Conservation (phyloP, 129 eudicot species). For the Glebionis coronaria region DNA sequence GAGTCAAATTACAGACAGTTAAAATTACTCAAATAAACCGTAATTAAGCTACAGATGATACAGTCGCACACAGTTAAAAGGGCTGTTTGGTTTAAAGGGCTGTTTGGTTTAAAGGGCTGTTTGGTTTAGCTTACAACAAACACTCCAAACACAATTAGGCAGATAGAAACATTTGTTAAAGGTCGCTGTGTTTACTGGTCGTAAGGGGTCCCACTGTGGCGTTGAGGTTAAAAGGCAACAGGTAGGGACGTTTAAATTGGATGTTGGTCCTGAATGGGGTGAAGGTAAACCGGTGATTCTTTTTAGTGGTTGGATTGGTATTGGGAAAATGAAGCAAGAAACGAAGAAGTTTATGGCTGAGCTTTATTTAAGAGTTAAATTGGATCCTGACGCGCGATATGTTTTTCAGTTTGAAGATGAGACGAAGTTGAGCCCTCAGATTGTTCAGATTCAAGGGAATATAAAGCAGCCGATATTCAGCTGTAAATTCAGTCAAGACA, state of each 20-base stretch:
- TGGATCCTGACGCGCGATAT: slow-evolving; percentile 88
- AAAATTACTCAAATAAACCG: too few species aligned
- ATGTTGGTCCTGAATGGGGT: slow-evolving; percentile 77
- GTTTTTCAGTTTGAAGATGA: slow-evolving; percentile 87
- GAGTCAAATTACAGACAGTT: too few species aligned
- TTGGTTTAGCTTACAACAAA: too few species aligned
- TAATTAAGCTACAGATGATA: too few species aligned
- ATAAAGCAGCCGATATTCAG: slow-evolving; percentile 86
- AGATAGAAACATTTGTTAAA: slow-evolving; percentile 73
- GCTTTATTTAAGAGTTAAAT: slow-evolving; percentile 69
- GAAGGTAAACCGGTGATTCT: slow-evolving; percentile 74
- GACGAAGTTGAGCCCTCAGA: slow-evolving; percentile 74
- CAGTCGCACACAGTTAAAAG: too few species aligned
- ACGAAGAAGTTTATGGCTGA: slow-evolving; percentile 56
- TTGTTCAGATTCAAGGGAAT: slow-evolving; percentile 87
- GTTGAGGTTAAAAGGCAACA: slow-evolving; percentile 71
- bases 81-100: too few species aligned
- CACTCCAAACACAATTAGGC: too few species aligned
- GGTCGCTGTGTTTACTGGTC: slow-evolving; percentile 60
- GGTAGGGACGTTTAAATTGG: slow-evolving; percentile 64
- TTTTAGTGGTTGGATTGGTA: slow-evolving; percentile 78
- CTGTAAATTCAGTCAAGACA: slow-evolving; percentile 90
- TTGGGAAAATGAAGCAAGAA: slow-evolving; percentile 66
- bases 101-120: too few species aligned
- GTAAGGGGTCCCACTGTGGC: slow-evolving; percentile 75